Evolutionary conservation across 1,284 basidiomycete genomes (phyloP).

Genomic region (Apiotrichum montevideense): DNA sequence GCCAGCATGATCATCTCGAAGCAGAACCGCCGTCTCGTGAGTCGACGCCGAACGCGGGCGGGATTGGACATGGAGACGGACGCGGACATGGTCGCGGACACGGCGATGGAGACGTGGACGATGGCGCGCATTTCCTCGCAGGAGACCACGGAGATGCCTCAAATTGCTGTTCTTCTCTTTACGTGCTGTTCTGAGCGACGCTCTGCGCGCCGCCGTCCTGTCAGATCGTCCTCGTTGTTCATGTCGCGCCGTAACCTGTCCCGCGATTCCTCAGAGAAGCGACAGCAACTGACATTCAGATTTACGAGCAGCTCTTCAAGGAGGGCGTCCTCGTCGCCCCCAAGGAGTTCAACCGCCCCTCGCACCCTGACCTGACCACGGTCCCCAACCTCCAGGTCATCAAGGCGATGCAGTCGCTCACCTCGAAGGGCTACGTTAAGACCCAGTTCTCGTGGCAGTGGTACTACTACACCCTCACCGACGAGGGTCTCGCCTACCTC

Average conservation of each 20-base stretch:
- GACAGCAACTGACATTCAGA: conserved; percentile 39
- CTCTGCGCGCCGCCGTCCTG: too few relatives aligned
- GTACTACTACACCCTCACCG: conserved; percentile 91
- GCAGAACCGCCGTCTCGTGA: conserved; percentile 43
- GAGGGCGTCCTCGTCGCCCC: conserved; percentile 99
- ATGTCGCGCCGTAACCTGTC: too few relatives aligned
- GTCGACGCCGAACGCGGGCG: conserved; percentile 13
- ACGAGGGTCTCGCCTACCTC: conserved; percentile 91
- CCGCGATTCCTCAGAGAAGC: too few relatives aligned
- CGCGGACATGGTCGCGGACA: too few relatives aligned
- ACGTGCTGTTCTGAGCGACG: too few relatives aligned
- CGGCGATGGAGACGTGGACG: too few relatives aligned
- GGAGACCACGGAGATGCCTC: too few relatives aligned
- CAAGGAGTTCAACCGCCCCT: conserved; percentile 96
- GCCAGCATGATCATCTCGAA: conserved; percentile 43
- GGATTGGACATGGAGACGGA: not conserved
- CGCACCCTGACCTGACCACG: conserved; percentile 89
- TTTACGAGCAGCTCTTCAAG: conserved; percentile 99
- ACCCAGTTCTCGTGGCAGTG: conserved; percentile 96
- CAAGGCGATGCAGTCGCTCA: conserved; percentile 98
- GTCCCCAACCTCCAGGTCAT: conserved; percentile 97
- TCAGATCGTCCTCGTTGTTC: too few relatives aligned
- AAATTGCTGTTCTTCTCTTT: too few relatives aligned
- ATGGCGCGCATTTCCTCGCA: too few relatives aligned
- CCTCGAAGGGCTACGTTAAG: conserved; percentile 92